phyloP scores from a whole-genome alignment of 106 monocot species.

The Triglochin maritima region DNA sequence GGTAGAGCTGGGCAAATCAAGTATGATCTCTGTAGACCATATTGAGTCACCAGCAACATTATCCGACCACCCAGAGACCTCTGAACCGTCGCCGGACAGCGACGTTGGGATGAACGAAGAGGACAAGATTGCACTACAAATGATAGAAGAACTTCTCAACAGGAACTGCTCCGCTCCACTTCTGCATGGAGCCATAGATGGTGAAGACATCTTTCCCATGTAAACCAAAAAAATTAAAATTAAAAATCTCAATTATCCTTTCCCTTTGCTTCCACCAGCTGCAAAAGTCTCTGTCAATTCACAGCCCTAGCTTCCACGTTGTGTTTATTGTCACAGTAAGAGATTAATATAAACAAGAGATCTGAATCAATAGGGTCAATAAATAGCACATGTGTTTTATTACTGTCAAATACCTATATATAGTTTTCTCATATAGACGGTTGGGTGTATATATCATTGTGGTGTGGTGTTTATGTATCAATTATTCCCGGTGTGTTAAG shows the following conservation, averaged over 20 bases:
- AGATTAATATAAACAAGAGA: background rate
- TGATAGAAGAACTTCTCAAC: slow-evolving; percentile 73
- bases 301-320: background rate
- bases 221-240: background rate
- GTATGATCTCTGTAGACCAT: background rate
- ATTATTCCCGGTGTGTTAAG: no score
- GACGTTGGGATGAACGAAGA: slow-evolving; percentile 35
- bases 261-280: background rate
- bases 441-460: no score
- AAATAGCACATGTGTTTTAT: background rate
- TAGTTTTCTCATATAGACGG: no score
- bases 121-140: slow-evolving; percentile 57
- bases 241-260: background rate
- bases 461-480: no score
- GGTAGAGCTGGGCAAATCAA: slow-evolving; percentile 38
- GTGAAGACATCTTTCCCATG: slow-evolving; percentile 1
- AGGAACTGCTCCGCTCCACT: slow-evolving; percentile 15
- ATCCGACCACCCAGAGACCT: background rate
- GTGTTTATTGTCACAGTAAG: background rate
- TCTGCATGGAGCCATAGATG: slow-evolving; percentile 3
- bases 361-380: no score
- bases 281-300: background rate
- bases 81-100: background rate
- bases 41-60: background rate
- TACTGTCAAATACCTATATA: background rate